Evolutionary conservation across 208 protist species (phyloP), one percentile per base, ranked within the genome.

Genomic region (Naegleria fowleri): DNA sequence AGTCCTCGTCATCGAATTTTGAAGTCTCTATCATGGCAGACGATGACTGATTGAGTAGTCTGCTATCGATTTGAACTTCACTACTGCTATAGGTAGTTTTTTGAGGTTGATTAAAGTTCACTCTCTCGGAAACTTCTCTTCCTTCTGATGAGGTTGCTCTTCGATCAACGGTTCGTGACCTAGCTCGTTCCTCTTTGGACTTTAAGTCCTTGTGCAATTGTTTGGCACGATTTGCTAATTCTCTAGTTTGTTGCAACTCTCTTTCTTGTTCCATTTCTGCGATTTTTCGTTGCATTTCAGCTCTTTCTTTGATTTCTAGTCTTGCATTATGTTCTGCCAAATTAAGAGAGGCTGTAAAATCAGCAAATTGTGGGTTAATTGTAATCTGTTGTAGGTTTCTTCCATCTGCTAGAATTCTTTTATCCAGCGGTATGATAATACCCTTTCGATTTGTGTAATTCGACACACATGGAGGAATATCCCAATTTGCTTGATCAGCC

Each of bases 401-500:
- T 6, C 97, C 97, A 91, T 99, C 97, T 15, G 95, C 94, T 5
- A 95, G 95, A 5, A 98, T 90, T 89, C 97, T 94, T 91, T 99
- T 98, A 92, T 99, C 97, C 0, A 99, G 92, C 25, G 97, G 94
- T 48, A 99, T 97, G 3, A 95, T 97, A 91, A 97, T 98, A 59
- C 97, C 97, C 88, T 97, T 96, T 33, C 94, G 87, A 91, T 99
- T 99, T 92, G 98, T 98, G 97, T 97, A 99, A 93, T 98, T 98
- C 13, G 97, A 98, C 16, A 99, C 93, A 89, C 94, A 96, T 6
- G 97, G 97, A 33, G 97, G 97, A 36, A 99, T 98, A 15, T 96
- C 95, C 96, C 96, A 98, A 41, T 96, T 95, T 51, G 93, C 67
- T 88, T 95, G 90, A 33, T 97, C 96, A 84, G 95, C 76, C 15